Percentiles rank a stretch among this genome's conserved stretches.
Evolutionary conservation across 2,329 filamentous ascomycete species (phyloP).

Genomic region (Stachybotrys echinatus): DNA sequence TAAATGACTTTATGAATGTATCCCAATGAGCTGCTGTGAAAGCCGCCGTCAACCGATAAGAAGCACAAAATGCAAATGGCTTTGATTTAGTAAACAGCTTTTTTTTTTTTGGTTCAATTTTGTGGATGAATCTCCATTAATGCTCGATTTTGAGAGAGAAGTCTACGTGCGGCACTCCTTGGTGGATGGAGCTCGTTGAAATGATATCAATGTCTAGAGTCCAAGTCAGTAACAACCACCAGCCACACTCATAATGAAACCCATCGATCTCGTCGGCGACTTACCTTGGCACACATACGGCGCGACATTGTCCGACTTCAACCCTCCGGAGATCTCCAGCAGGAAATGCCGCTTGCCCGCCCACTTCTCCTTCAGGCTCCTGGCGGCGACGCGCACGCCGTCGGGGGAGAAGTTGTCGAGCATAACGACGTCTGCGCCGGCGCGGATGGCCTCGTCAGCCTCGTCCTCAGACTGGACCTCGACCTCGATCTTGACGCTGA

Average conservation of each 20-base stretch:
- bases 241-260: neutral
- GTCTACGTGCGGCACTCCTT: slow-evolving; percentile 89
- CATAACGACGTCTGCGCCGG: slow-evolving; percentile 95
- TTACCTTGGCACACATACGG: slow-evolving; percentile 70
- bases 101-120: no score
- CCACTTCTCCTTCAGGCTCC: slow-evolving; percentile 75
- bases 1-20: no score
- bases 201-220: slow-evolving; percentile 83
- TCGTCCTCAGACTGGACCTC: slow-evolving; percentile 86
- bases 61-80: no score
- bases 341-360: slow-evolving; percentile 67
- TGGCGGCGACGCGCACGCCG: slow-evolving; percentile 69
- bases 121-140: no score
- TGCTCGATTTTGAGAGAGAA: slow-evolving; percentile 84
- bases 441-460: slow-evolving; percentile 84
- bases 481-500: slow-evolving; percentile 91
- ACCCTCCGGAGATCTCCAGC: slow-evolving; percentile 86
- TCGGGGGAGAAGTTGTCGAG: slow-evolving; percentile 88
- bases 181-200: slow-evolving; percentile 94
- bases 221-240: neutral
- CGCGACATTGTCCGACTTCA: slow-evolving; percentile 79
- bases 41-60: no score
- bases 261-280: slow-evolving; percentile 19
- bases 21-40: no score
- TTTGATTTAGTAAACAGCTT: no score